Percentiles rank a stretch among this genome's conserved stretches.
These are phyloP conservation scores for Vitis amurensis DNA, from an alignment of 164 flowering plant genomes.

Conservation along the genomic window DNA sequence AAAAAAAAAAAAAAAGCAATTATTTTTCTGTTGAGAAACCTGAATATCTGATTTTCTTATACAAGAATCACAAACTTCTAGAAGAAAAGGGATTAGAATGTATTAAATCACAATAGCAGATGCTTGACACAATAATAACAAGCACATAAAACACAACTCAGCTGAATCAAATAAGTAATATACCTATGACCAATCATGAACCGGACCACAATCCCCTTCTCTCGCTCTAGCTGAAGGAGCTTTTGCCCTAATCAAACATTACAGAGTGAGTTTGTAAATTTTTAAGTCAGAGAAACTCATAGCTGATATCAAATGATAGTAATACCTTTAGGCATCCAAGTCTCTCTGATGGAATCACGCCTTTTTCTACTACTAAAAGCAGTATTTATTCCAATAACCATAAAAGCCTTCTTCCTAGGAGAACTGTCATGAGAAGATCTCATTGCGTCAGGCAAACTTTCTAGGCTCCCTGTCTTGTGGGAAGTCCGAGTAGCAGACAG, in stretches of 20 bases:
- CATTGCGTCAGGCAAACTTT: conserved; percentile 1
- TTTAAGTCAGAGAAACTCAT: no score
- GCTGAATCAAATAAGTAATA: neutral
- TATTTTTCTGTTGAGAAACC: no score
- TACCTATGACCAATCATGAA: conserved; percentile 28
- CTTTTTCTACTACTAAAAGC: conserved; percentile 61
- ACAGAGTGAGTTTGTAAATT: no score
- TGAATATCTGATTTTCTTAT: neutral
- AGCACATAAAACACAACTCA: no score
- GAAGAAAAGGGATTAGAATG: neutral
- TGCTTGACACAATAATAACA: no score
- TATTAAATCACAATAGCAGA: no score
- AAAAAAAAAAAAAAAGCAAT: no score
- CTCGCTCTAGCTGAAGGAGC: conserved; percentile 17
- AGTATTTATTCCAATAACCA: conserved; percentile 8
- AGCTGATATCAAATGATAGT: neutral
- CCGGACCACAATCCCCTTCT: conserved; percentile 20
- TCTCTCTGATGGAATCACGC: conserved; percentile 59
- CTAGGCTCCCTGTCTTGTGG: conserved; percentile 23
- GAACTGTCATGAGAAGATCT: conserved; percentile 23
- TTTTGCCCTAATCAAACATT: conserved; percentile 12
- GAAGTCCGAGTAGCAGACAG: conserved; percentile 45
- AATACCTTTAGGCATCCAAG: conserved; percentile 74
- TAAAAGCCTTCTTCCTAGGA: conserved; percentile 46
- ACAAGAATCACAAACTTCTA: neutral